Evolutionary conservation across 2,329 filamentous ascomycete species (phyloP), one percentile per base, ranked within the genome.

Genomic region (Beauveria rudraprayagi): DNA sequence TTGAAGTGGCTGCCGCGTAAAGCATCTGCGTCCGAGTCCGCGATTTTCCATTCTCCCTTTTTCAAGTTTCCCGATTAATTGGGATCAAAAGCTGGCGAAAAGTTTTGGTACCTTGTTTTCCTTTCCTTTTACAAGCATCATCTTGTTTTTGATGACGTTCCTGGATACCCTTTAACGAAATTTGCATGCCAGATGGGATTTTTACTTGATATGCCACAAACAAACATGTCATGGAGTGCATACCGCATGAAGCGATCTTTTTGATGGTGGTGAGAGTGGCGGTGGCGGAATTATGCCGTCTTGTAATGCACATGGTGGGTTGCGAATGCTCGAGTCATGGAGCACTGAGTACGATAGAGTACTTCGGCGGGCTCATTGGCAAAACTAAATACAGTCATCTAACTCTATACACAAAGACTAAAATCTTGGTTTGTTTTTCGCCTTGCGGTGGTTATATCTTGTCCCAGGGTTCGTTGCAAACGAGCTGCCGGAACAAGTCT

Each of bases 1-100:
- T 64, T 43, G 62, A 69, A 70, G 66, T 62, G 63, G 64, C 62
- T 67, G 63, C 66, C 57, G 63, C 66, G 50, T 66, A 62, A 57
- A 56, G 58, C 54, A 59, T 58, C 43, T 58, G 34, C 46, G 43
- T 60, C 53, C 37, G 37, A 24, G 11, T 66, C 62, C 67, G 63
- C 68, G 66, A 67, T 68, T 62, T 68, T 62, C 65, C 62, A 63
- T 66, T 56, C 46, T 44, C 48, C 6, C 48, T 50, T 11, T 28
- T 41, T 37, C 28, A 16, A 40, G 26, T 9, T 34, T 41, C 19
- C 26, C 51, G 28, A 63, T 40, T 24, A 40, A 34, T 52, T 48
- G 40, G 24, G 54, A 44, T 56, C 37, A 61, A 60, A 57, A 30
- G 54, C 61, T 58, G 61, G 61, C 57, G 44, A 61, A 60, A 62